Evolutionary conservation across 768 basidiomycete genomes (phyloP).

Genomic region (Porpolomopsis calyptriformis): DNA sequence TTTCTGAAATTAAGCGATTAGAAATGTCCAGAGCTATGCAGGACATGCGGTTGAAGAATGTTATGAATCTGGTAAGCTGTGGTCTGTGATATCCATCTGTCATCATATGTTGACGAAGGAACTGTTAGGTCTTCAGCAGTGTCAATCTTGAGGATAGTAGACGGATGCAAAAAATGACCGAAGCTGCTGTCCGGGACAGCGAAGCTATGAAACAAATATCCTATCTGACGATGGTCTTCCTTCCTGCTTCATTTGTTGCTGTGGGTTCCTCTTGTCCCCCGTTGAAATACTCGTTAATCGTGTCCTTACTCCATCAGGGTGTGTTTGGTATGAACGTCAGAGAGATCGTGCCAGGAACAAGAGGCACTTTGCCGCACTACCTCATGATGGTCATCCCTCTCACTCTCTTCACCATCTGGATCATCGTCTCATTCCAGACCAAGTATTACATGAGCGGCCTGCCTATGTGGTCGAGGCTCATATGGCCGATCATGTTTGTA

Average conservation of each 20-base stretch:
- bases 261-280: neutral
- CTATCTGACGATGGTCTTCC: constrained; percentile 51
- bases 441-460: constrained; percentile 14
- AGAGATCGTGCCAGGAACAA: constrained; percentile 22
- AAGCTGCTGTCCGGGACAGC: constrained; percentile 31
- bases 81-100: neutral
- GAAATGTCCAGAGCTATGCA: constrained; percentile 32
- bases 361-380: constrained; percentile 28
- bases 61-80: constrained; percentile 35
- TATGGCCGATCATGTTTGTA: constrained; percentile 4
- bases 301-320: constrained; percentile 18
- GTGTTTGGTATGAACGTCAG: constrained; percentile 41
- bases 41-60: constrained; percentile 36
- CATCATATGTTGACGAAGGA: neutral
- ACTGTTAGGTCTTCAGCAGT: constrained; percentile 32
- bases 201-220: constrained; percentile 43
- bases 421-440: constrained; percentile 44
- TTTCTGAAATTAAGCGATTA: constrained; percentile 40
- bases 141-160: constrained; percentile 40
- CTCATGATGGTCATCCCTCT: constrained; percentile 33
- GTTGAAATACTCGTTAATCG: neutral
- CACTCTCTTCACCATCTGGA: constrained; percentile 43
- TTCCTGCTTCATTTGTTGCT: constrained; percentile 39
- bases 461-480: neutral
- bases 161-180: constrained; percentile 30